Conservation (phyloP, 163 green algal genomes). For the Volvox carteri region DNA sequence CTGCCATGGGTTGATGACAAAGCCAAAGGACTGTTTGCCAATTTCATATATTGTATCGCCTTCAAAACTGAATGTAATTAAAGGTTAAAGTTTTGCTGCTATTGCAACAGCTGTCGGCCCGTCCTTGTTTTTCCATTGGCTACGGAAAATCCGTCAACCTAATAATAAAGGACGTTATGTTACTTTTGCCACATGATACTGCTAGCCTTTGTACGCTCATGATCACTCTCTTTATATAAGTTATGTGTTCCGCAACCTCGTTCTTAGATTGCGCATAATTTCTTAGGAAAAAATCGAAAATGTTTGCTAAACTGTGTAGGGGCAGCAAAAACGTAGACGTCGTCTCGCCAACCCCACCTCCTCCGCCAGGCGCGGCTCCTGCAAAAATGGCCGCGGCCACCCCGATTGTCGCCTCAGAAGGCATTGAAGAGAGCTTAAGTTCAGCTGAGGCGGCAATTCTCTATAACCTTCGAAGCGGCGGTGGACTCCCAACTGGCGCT, state of each 20-base stretch:
- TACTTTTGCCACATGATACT: too few species aligned
- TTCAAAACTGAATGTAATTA: too few species aligned
- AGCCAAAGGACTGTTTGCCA: too few species aligned
- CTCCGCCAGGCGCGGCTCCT: background rate
- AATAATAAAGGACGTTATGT: too few species aligned
- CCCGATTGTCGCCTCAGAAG: background rate
- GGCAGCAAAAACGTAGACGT: conserved; percentile 17
- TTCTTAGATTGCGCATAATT: background rate
- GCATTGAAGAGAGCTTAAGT: background rate
- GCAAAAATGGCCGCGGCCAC: background rate
- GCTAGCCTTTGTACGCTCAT: too few species aligned
- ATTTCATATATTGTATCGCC: too few species aligned
- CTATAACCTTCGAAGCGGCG: conserved; percentile 16
- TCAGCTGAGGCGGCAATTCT: background rate
- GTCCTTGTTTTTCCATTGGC: too few species aligned
- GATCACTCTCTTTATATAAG: too few species aligned
- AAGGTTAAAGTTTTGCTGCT: too few species aligned
- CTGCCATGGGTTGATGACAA: too few species aligned
- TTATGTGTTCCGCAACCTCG: background rate
- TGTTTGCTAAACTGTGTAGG: conserved; percentile 25
- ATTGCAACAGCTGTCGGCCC: too few species aligned
- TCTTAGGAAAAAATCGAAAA: background rate
- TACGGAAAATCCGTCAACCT: too few species aligned
- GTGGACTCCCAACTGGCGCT: background rate
- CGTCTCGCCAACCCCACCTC: background rate